Conservation (phyloP, 352 stramenopile species). For the Phytopythium mirpurense region DNA sequence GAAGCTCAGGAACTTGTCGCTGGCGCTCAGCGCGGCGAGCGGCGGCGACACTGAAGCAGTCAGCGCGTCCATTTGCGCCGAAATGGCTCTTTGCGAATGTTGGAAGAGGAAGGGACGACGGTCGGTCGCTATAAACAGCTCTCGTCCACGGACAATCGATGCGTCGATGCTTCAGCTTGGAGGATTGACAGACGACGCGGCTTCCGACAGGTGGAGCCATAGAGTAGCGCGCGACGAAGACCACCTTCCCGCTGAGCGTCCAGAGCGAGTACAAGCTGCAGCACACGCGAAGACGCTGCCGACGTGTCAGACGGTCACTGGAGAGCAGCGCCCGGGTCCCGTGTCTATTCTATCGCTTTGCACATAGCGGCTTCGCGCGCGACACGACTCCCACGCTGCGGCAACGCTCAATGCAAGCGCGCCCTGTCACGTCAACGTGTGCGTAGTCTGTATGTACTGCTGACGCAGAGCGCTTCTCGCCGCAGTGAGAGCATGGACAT, state of each 20-base stretch:
- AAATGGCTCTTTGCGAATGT: no score
- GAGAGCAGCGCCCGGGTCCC: neutral
- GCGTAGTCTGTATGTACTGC: neutral
- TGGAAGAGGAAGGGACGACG: no score
- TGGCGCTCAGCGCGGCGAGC: slow-evolving; percentile 15
- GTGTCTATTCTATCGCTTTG: no score
- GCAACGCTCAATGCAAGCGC: neutral
- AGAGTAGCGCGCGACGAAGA: no score
- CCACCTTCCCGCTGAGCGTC: neutral
- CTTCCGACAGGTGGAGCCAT: no score
- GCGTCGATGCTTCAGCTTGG: no score
- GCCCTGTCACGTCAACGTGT: neutral
- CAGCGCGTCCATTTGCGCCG: neutral
- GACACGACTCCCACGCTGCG: no score
- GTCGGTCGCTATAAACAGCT: no score
- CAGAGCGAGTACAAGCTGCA: neutral
- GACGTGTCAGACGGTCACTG: slow-evolving; percentile 1
- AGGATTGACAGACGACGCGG: no score
- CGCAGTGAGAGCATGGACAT: neutral
- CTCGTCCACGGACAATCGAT: no score
- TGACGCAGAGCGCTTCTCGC: neutral
- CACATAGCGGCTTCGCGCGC: no score
- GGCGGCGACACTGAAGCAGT: neutral
- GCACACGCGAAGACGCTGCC: neutral
- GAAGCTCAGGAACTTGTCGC: slow-evolving; percentile 25